These are phyloP conservation scores for Phytophthora multivora DNA, from an alignment of 352 stramenopile genomes.

Conservation along the genomic window DNA sequence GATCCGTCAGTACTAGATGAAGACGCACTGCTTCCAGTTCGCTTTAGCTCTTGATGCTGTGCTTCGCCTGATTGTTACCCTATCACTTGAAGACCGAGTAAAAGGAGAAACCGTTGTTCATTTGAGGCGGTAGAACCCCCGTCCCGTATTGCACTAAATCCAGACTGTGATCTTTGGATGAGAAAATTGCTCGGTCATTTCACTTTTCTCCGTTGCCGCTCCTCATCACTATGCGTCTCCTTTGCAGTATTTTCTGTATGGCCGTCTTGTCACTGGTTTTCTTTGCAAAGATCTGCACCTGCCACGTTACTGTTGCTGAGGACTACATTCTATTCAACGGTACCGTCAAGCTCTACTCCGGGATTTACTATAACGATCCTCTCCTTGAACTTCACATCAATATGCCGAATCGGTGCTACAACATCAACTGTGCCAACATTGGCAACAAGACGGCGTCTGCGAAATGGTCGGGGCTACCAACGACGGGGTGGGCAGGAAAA, in stretches of 20 bases:
- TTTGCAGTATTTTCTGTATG: neutral
- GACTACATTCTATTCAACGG: slow-evolving; percentile 11
- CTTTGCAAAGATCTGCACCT: neutral
- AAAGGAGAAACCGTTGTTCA: slow-evolving; percentile 12
- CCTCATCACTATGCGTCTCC: neutral
- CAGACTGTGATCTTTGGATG: too few relatives aligned
- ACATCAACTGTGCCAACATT: slow-evolving; percentile 26
- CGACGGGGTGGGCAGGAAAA: slow-evolving; percentile 5
- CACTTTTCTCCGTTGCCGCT: neutral
- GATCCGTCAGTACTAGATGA: neutral
- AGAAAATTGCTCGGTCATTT: neutral
- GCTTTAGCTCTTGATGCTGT: slow-evolving; percentile 1
- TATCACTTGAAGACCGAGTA: slow-evolving; percentile 5
- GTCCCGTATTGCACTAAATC: too few relatives aligned
- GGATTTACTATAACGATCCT: slow-evolving; percentile 6
- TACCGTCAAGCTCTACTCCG: slow-evolving; percentile 5
- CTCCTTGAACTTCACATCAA: slow-evolving; percentile 6
- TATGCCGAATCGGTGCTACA: slow-evolving; percentile 27
- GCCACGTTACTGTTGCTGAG: neutral
- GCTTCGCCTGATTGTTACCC: neutral
- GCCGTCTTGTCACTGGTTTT: neutral
- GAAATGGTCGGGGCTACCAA: slow-evolving; percentile 20
- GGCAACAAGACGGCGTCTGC: slow-evolving; percentile 21
- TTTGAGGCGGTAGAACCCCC: neutral
- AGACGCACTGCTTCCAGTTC: too few relatives aligned